These are phyloP conservation scores for Pseudopithomyces maydicus DNA, from an alignment of 2,329 filamentous ascomycete genomes.

Conservation along the genomic window DNA sequence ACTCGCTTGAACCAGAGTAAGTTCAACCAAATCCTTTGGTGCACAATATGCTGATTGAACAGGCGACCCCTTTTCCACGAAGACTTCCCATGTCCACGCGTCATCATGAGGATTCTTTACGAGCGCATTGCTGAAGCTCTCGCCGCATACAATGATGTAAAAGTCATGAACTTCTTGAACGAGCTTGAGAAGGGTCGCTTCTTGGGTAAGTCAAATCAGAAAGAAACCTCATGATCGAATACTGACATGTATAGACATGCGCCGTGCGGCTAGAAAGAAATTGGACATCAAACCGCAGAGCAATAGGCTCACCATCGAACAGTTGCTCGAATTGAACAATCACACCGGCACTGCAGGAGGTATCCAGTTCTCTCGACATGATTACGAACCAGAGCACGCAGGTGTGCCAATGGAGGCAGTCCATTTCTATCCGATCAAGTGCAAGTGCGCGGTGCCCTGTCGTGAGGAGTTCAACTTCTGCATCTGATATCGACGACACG, in stretches of 20 bases:
- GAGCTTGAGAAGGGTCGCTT: conserved; percentile 20
- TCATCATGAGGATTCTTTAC: conserved; percentile 30
- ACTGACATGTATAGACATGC: background rate
- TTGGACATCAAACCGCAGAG: background rate
- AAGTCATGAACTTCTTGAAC: conserved; percentile 26
- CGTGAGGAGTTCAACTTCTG: background rate
- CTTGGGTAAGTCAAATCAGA: background rate
- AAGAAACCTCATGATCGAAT: background rate
- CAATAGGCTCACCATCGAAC: background rate
- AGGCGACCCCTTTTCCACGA: conserved; percentile 26
- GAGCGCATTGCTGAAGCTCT: conserved; percentile 26
- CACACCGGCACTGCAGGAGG: background rate
- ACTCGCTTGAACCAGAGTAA: background rate
- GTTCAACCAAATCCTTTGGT: background rate
- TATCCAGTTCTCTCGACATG: background rate
- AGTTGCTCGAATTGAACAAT: background rate
- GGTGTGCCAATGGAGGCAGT: background rate
- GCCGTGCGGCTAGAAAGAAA: background rate
- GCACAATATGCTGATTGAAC: background rate
- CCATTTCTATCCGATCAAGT: background rate
- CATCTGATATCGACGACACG: no score
- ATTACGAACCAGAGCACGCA: background rate
- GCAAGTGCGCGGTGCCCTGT: background rate
- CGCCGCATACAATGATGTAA: conserved; percentile 14
- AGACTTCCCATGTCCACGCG: conserved; percentile 24